Conservation (phyloP, 2,329 filamentous ascomycete species). For the Dactylonectria macrodidyma region DNA sequence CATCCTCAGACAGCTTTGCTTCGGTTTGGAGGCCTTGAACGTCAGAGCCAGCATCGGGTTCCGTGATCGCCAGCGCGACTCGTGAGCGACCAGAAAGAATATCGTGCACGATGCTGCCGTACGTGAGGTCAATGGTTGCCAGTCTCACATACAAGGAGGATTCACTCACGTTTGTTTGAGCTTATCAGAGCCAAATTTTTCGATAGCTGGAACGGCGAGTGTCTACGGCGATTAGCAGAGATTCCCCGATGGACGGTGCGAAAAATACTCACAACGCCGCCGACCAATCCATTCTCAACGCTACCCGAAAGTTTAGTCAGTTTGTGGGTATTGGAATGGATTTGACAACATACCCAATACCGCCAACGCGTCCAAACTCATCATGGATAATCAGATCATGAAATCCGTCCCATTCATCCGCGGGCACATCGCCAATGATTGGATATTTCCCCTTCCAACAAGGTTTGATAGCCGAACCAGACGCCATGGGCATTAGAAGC, state of each 20-base stretch:
- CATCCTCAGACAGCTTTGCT: conserved; percentile 13
- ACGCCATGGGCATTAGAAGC: conserved; percentile 19
- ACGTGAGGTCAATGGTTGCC: neutral
- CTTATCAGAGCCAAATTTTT: conserved; percentile 17
- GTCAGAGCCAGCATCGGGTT: conserved; percentile 26
- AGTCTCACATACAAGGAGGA: rapidly evolving
- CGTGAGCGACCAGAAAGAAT: conserved; percentile 14
- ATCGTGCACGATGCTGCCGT: conserved; percentile 10
- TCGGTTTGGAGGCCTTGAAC: conserved; percentile 23
- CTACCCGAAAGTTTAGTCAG: neutral
- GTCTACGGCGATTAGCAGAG: neutral
- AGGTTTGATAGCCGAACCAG: conserved; percentile 5
- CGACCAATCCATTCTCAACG: conserved; percentile 22
- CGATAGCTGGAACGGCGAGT: conserved; percentile 18
- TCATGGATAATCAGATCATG: conserved; percentile 28
- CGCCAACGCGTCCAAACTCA: conserved; percentile 26
- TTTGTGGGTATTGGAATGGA: no score
- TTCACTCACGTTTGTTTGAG: conserved; percentile 13
- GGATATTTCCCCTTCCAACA: conserved; percentile 19
- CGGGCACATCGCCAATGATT: conserved; percentile 20
- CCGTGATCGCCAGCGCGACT: conserved; percentile 23
- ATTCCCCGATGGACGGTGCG: neutral
- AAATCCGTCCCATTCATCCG: conserved; percentile 24
- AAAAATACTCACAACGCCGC: conserved; percentile 21
- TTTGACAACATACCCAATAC: conserved; percentile 13